Percentiles rank a stretch among this genome's conserved stretches.
Evolutionary conservation across 139 green algal species (phyloP).

Genomic region (Coccomyxa sp.): DNA sequence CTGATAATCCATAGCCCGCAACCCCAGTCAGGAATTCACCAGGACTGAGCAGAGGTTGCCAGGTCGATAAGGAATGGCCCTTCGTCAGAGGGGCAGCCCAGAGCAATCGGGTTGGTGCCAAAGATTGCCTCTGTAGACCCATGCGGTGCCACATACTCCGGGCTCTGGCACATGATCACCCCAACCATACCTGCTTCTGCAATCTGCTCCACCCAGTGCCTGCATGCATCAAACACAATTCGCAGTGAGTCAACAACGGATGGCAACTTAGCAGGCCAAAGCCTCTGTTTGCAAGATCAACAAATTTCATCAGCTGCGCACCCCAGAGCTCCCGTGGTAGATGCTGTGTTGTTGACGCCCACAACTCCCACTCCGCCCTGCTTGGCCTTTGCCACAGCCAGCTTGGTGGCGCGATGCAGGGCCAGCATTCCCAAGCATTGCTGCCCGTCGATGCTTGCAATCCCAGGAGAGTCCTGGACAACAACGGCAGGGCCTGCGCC

Average conservation of each 20-base stretch:
- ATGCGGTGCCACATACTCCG: slow-evolving; percentile 74
- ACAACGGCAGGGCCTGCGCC: slow-evolving; percentile 5
- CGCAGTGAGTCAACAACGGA: background rate
- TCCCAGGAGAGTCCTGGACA: slow-evolving; percentile 53
- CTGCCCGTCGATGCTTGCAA: slow-evolving; percentile 60
- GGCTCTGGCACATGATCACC: slow-evolving; percentile 66
- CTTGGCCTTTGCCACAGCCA: slow-evolving; percentile 29
- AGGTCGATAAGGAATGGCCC: slow-evolving; percentile 62
- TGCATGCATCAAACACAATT: background rate
- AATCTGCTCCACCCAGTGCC: slow-evolving; percentile 57
- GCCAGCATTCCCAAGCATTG: slow-evolving; percentile 65
- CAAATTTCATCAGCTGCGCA: slow-evolving; percentile 11
- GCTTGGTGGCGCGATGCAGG: slow-evolving; percentile 22
- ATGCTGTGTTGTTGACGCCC: slow-evolving; percentile 66
- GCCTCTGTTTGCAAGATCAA: background rate
- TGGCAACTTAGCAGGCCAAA: background rate
- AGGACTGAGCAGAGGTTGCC: slow-evolving; percentile 67
- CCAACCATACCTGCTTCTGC: slow-evolving; percentile 58
- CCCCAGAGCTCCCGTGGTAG: slow-evolving; percentile 65
- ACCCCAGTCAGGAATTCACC: slow-evolving; percentile 22
- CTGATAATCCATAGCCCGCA: background rate
- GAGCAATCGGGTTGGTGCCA: slow-evolving; percentile 79
- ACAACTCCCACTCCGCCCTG: slow-evolving; percentile 60
- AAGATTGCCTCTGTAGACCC: slow-evolving; percentile 69
- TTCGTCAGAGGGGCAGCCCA: slow-evolving; percentile 6